Conservation (phyloP, 2,329 filamentous ascomycete genomes). For the Xylaria hypoxylon region DNA sequence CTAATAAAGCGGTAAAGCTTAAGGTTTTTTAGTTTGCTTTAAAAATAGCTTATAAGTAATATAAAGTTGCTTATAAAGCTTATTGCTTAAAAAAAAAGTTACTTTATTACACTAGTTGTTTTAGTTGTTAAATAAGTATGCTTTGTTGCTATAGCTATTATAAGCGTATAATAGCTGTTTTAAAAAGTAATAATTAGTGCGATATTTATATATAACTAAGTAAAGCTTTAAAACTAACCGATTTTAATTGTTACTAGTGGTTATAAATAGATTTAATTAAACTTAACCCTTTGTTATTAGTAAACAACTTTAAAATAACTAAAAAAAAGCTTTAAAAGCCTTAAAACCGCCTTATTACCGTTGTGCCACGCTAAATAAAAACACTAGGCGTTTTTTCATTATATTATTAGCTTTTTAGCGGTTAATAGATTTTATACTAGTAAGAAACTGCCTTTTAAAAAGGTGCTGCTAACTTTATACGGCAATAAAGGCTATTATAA, state of each 20-base stretch:
- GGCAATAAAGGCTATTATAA: not conserved
- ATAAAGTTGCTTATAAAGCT: not conserved
- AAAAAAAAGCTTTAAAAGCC: not conserved
- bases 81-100: not conserved
- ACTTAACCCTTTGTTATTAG: not conserved
- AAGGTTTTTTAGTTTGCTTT: not conserved
- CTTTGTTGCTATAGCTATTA: not conserved
- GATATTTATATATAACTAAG: not conserved
- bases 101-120: not conserved
- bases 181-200: not conserved
- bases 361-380: not conserved
- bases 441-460: not conserved
- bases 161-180: not conserved
- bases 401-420: too few species aligned
- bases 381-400: too few species aligned
- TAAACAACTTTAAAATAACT: not conserved
- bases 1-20: not conserved
- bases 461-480: too few species aligned
- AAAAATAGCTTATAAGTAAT: slow-evolving; percentile 14
- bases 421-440: not conserved
- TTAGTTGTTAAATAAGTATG: not conserved
- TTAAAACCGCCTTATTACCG: not conserved
- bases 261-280: not conserved
- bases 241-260: not conserved
- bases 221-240: not conserved